Base-by-base conservation (phyloP, 2,329 filamentous ascomycete species). In the Alternaria incomplexa region DNA sequence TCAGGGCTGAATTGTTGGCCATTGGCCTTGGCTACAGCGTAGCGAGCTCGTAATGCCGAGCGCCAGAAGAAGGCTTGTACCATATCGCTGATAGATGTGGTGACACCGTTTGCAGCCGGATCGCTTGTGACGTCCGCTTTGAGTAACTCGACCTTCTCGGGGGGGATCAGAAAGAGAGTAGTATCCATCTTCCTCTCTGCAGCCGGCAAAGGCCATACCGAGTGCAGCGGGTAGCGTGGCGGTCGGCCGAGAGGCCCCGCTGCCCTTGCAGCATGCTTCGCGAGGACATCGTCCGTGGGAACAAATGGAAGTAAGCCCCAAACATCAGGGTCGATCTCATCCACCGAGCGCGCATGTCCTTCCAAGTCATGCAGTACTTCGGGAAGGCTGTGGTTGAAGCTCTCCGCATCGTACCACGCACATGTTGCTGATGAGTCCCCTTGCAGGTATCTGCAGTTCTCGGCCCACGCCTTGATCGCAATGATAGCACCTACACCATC, bases 41-140 rank as follows among this genome's bases (percentile, higher is more conserved):
- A 77, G 12, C 81, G 72, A 1, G 80, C 76, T 20, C 74, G 69
- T 45, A 81, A 73, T 1, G 79, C 72, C 0, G 75, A 71, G 0
- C 79, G 75, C 81, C 81, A 82, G 61, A 81, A 75, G 52, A 82
- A 79, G 0, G 81, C 81, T 62, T 82, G 78, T 2, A 82, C 65
- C 9, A 81, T 79, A 46, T 82, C 81, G 59, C 75, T 81, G 23
- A 79, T 66, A 0, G 80, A 81, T 0, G 73, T 67, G 15, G 63
- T 63, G 7, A 66, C 57, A 0, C 70, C 69, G 22, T 76, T 74
- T 3, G 72, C 66, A 11, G 56, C 63, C 5, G 54, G 65, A 40
- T 77, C 73, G 0, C 63, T 61, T 0, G 72, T 12, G 0, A 79
- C 73, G 3, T 80, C 69, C 11, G 74, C 61, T 56, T 80, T 78